Evolutionary conservation across 129 eudicot species (phyloP), one percentile per base, ranked within the genome.

Genomic region (Dittrichia graveolens): DNA sequence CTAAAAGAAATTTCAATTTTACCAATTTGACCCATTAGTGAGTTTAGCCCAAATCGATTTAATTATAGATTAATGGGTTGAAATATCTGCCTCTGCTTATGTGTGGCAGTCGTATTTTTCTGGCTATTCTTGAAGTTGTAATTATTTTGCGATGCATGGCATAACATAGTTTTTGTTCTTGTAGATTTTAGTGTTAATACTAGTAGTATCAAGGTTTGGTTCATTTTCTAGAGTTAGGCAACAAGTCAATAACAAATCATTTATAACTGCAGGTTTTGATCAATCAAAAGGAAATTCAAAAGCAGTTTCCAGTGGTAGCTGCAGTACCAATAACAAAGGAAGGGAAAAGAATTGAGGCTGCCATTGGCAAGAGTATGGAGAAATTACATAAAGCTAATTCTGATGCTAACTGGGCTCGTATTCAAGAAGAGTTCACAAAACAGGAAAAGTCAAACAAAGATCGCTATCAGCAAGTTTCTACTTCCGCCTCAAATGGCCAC

Each of bases 381-480:
- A 91, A 86, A 78, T 63, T 75, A 67, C 65, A 48, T 7, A 91
- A 86, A 82, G 86, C 88, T 67, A 88, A 84, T 79, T 19, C 86
- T 39, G 97, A 91, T 88, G 92, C 88, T 75, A 54, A 78, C 49
- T 88, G 90, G 95, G 96, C 96, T 63, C 92, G 87, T 69, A 45
- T 81, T 14, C 97, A 82, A 73, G 97, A 91, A 76, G 97, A 91
- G 57, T 84, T 65, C 73, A 79, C 85, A 34, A 91, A 88, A 77
- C 88, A 80, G 69, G 97, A 91, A 54, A 91, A 86, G 83, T 73
- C 80, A 11, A 52, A 67, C 56, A 79, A 85, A 74, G 92, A 91
- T 8, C 92, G 88, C 10, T 53, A 77, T 46, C 96, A 84, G 56
- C 93, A 86, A 62, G 58, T 82, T 46, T 78, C 86, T 4, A 81